These are phyloP conservation scores for Phytopythium boreale DNA, from an alignment of 352 stramenopile genomes.

Conservation along the genomic window DNA sequence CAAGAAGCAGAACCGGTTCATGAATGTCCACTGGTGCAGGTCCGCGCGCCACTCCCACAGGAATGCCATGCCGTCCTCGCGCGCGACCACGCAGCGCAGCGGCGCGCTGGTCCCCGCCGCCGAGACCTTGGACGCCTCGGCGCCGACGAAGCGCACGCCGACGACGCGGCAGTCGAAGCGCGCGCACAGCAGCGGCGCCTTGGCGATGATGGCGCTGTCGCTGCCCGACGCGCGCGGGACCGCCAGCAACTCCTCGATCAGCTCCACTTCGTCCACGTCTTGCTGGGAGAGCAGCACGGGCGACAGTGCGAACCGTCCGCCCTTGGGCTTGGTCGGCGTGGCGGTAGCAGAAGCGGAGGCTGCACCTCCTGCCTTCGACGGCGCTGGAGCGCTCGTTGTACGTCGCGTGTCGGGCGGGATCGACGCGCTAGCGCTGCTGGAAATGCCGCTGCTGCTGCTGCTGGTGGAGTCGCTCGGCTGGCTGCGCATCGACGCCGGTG, in stretches of 20 bases:
- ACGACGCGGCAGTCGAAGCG: conserved; percentile 72
- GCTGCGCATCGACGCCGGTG: conserved; percentile 8
- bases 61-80: conserved; percentile 77
- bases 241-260: conserved; percentile 72
- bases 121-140: conserved; percentile 8
- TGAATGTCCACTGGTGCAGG: conserved; percentile 75
- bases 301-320: not conserved
- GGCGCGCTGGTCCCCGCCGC: conserved; percentile 5
- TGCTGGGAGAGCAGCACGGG: conserved; percentile 15
- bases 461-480: conserved; percentile 20
- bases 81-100: conserved; percentile 71
- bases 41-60: conserved; percentile 85
- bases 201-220: conserved; percentile 61
- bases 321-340: conserved; percentile 4
- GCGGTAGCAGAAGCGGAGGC: not conserved
- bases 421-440: conserved; percentile 25
- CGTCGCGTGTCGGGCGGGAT: not conserved
- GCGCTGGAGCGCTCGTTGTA: not conserved
- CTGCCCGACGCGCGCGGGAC: conserved; percentile 40
- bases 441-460: conserved; percentile 10
- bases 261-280: conserved; percentile 61
- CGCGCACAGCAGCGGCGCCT: conserved; percentile 64
- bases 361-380: not conserved
- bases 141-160: conserved; percentile 39
- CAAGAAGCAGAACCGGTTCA: conserved; percentile 80